Conservation (phyloP, 768 basidiomycete genomes). For the Pisolithus microcarpus region DNA sequence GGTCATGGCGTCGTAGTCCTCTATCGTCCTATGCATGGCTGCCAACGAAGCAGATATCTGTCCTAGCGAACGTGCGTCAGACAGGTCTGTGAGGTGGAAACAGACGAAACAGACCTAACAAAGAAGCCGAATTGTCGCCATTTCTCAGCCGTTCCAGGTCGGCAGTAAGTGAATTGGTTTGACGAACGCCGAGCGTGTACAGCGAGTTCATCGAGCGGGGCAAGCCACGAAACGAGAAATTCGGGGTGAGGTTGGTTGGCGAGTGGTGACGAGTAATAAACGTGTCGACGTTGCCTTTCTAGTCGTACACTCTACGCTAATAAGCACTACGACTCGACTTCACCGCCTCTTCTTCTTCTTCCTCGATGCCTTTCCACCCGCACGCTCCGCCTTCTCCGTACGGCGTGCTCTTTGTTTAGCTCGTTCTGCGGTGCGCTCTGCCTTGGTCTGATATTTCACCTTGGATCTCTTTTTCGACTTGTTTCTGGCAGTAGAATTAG, state of each 20-base stretch:
- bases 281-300: not conserved
- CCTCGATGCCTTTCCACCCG: slow-evolving; percentile 52
- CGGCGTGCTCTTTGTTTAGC: slow-evolving; percentile 58
- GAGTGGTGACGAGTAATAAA: slow-evolving; percentile 1
- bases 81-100: not conserved
- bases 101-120: slow-evolving; percentile 57
- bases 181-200: slow-evolving; percentile 88
- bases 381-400: slow-evolving; percentile 64
- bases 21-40: slow-evolving; percentile 88
- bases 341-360: slow-evolving; percentile 30
- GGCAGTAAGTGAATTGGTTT: slow-evolving; percentile 80
- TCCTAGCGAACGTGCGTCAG: slow-evolving; percentile 46
- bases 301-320: not conserved
- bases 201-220: slow-evolving; percentile 77
- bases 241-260: not conserved
- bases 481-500: not conserved
- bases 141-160: slow-evolving; percentile 79
- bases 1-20: slow-evolving; percentile 96
- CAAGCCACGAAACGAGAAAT: slow-evolving; percentile 8
- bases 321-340: slow-evolving; percentile 1
- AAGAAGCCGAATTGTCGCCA: slow-evolving; percentile 73
- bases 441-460: slow-evolving; percentile 64
- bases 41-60: slow-evolving; percentile 98
- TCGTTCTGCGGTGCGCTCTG: slow-evolving; percentile 53
- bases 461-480: slow-evolving; percentile 23